Evolutionary conservation across 2,329 filamentous ascomycete genomes (phyloP).

Genomic region (Xylaria sp.): DNA sequence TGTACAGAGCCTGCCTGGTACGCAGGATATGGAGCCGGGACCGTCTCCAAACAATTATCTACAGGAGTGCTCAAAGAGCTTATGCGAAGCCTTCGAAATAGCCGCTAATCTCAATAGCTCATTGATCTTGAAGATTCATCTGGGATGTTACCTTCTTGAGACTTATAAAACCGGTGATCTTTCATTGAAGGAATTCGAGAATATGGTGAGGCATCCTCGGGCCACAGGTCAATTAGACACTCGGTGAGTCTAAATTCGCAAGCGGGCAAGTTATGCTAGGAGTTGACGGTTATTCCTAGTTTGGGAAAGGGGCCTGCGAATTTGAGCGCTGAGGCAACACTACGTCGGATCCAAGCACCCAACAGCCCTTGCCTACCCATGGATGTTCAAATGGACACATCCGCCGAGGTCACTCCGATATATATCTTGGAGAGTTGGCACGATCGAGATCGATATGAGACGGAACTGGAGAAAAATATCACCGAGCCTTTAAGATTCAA

Average conservation of each 20-base stretch:
- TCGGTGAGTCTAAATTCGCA: conserved; percentile 32
- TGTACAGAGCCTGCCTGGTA: conserved; percentile 26
- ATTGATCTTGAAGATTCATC: conserved; percentile 34
- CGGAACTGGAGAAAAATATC: conserved; percentile 28
- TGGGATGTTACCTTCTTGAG: conserved; percentile 41
- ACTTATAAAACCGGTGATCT: conserved; percentile 35
- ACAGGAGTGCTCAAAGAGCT: conserved; percentile 26
- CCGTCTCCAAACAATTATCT: conserved; percentile 28
- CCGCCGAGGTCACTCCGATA: conserved; percentile 40
- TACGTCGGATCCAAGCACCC: conserved; percentile 37
- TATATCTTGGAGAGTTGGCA: conserved; percentile 43
- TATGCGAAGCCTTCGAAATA: conserved; percentile 39
- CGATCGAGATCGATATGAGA: conserved; percentile 36
- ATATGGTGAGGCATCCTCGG: conserved; percentile 42
- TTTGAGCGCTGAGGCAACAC: conserved; percentile 20
- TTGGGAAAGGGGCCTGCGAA: conserved; percentile 30
- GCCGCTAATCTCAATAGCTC: conserved; percentile 37
- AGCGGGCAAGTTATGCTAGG: background rate
- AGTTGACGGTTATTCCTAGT: conserved; percentile 37
- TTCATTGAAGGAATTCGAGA: conserved; percentile 39
- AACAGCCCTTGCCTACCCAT: conserved; percentile 40
- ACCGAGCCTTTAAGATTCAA: conserved; percentile 22
- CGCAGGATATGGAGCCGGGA: background rate
- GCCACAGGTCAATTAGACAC: conserved; percentile 40
- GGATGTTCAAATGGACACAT: conserved; percentile 33